Percentiles rank a stretch among this genome's conserved stretches.
phyloP scores from a whole-genome alignment of 2,329 filamentous ascomycete genomes.

The Gliomastix tumulicola region DNA sequence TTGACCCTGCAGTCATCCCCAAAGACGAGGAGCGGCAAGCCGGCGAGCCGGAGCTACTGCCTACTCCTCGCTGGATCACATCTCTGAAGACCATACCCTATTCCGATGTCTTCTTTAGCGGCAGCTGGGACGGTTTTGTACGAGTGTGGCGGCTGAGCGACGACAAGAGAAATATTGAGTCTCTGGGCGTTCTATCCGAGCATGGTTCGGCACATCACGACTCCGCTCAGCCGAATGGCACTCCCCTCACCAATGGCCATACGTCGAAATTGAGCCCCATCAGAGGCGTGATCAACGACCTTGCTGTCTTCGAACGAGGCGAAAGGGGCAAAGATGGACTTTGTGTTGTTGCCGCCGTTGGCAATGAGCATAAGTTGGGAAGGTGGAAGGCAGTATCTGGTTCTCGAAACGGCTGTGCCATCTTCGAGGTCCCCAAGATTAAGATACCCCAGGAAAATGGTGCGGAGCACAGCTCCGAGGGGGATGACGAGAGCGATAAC shows the following conservation, averaged over 20 bases:
- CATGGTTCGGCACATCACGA: too few relatives aligned
- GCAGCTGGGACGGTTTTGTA: constrained; percentile 85
- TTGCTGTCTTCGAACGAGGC: constrained; percentile 80
- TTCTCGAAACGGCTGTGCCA: constrained; percentile 75
- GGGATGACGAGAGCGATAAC: constrained; percentile 18
- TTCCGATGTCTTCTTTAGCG: constrained; percentile 82
- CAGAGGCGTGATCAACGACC: constrained; percentile 79
- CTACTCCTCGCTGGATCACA: constrained; percentile 82
- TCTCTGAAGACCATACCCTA: constrained; percentile 81
- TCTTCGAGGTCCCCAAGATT: constrained; percentile 70
- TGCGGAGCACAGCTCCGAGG: constrained; percentile 24
- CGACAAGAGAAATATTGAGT: constrained; percentile 73
- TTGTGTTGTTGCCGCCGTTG: constrained; percentile 78
- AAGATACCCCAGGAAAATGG: too few relatives aligned
- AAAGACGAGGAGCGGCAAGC: constrained; percentile 52
- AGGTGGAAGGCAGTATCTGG: constrained; percentile 63
- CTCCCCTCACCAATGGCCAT: constrained; percentile 12
- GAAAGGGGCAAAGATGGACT: constrained; percentile 70
- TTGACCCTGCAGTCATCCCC: constrained; percentile 62
- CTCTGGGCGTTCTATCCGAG: constrained; percentile 58
- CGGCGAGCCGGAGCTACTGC: too few relatives aligned
- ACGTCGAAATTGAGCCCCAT: constrained; percentile 28
- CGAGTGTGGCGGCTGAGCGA: constrained; percentile 78
- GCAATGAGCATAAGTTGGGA: constrained; percentile 79
- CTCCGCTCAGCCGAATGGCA: constrained; percentile 10